A percentile compares a stretch with the other conserved stretches of the same genome.
Conservation (phyloP, 257 asterid species). For the Dorcoceras hygrometricum region DNA sequence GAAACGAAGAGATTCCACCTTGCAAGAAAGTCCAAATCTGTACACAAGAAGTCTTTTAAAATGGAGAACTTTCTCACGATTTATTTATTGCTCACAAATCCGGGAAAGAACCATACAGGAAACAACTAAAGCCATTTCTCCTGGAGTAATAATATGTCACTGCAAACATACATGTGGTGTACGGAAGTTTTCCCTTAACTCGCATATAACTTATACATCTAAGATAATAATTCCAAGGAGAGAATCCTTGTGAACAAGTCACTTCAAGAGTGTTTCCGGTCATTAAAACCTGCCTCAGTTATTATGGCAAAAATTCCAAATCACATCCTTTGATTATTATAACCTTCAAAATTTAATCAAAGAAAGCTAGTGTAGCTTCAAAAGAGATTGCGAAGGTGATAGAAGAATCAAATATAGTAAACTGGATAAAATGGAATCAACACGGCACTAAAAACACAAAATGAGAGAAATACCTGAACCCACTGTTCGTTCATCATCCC, state of each 20-base stretch:
- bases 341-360: constrained; percentile 2
- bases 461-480: constrained; percentile 54
- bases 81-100: constrained; percentile 3
- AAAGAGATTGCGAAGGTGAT: neutral
- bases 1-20: neutral
- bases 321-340: neutral
- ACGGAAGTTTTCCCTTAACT: neutral
- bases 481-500: constrained; percentile 77
- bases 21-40: neutral
- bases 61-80: neutral
- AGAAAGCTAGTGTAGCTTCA: neutral
- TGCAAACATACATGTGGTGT: neutral
- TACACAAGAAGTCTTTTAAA: neutral
- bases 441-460: constrained; percentile 8
- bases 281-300: neutral
- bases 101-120: neutral
- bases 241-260: neutral
- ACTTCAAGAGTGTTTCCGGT: neutral
- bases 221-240: neutral
- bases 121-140: neutral
- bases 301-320: neutral
- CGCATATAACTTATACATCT: neutral
- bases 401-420: neutral
- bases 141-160: neutral
- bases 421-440: neutral